Base-by-base conservation (phyloP, 768 basidiomycete species). In the Floccularia luteovirens region DNA sequence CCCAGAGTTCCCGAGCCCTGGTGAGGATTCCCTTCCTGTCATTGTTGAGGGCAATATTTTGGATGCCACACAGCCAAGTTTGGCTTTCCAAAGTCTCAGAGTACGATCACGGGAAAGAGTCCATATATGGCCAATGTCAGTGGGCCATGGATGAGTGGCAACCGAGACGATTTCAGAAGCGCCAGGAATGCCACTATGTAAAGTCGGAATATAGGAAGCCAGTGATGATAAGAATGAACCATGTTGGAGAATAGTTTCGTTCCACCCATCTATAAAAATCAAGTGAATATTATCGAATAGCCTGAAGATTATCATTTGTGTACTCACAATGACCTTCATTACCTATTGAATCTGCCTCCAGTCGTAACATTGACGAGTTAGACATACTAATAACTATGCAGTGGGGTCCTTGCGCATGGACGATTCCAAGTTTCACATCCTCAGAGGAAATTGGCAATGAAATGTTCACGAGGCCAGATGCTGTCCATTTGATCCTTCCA, bases 81-180 rank as follows among this genome's bases (percentile, higher is more conserved):
- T 76, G 21, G 80, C 70, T 47, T 85, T 83, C 92, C 92, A 97
- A 31, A 87, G 66, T 27, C 90, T 75, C 30, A 98, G 67, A 24
- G 80, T 82, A 40, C 85, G 74, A 64, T 96, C 90, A 40, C 90
- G 72, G 6, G 92, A 91, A 30, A 98, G 70, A 1, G 90, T 82
- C 77, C 89, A 94, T 16, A 83, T 64, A 49, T 86, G 70, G 24
- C 70, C 74, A 42, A 85, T 68, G 53, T 86, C 84, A 11, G 82
- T 83, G 13, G 85, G 85, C 61, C 79, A 83, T 30, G 83, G 76
- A 56, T 81, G 73, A 31, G 78, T 79, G 4, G 86, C 75, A 28
- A 89, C 65, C 31, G 85, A 77, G 34, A 91, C 65, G 36, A 87
- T 78, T 44, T 83, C 77, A 14, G 75, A 63, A 4, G 71, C 69